Percentiles rank a stretch among this genome's conserved stretches.
Conservation (phyloP, 345 rosid genomes). For the Pistacia atlantica region DNA sequence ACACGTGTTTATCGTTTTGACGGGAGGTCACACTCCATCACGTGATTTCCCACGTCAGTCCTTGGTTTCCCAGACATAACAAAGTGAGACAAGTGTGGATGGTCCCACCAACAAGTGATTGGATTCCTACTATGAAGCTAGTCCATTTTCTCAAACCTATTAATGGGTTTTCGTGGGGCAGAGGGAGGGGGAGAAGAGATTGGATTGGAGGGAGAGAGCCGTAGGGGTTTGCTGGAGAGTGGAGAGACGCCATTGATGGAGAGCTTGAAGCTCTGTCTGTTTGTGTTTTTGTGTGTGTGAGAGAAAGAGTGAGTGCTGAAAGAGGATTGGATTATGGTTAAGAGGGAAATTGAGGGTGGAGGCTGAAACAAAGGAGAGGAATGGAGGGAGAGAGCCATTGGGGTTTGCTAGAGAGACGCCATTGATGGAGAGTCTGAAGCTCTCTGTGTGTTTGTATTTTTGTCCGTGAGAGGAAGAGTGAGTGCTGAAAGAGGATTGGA, state of each 20-base stretch:
- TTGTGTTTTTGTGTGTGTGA: background rate
- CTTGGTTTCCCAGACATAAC: no score
- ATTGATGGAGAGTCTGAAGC: constrained; percentile 25
- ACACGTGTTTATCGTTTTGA: no score
- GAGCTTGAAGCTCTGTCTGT: background rate
- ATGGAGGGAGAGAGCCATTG: constrained; percentile 32
- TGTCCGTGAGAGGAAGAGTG: background rate
- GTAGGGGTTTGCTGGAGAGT: constrained; percentile 53
- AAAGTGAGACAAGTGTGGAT: constrained; percentile 42
- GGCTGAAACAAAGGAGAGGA: background rate
- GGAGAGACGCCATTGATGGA: constrained; percentile 65
- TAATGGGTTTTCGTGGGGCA: constrained; percentile 21
- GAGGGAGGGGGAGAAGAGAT: constrained; percentile 42
- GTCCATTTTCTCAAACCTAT: constrained; percentile 40
- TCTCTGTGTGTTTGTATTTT: background rate
- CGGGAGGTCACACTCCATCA: no score
- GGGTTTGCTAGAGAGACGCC: constrained; percentile 64
- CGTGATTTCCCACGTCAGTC: no score
- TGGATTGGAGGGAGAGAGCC: constrained; percentile 52
- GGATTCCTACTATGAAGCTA: constrained; percentile 26
- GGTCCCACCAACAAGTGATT: constrained; percentile 28
- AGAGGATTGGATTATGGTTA: background rate
- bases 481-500: background rate
- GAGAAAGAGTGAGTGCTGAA: background rate
- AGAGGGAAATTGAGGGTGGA: constrained; percentile 15